phyloP scores from a whole-genome alignment of 176 grass and related monocot genomes.

The Oryza meridionalis region DNA sequence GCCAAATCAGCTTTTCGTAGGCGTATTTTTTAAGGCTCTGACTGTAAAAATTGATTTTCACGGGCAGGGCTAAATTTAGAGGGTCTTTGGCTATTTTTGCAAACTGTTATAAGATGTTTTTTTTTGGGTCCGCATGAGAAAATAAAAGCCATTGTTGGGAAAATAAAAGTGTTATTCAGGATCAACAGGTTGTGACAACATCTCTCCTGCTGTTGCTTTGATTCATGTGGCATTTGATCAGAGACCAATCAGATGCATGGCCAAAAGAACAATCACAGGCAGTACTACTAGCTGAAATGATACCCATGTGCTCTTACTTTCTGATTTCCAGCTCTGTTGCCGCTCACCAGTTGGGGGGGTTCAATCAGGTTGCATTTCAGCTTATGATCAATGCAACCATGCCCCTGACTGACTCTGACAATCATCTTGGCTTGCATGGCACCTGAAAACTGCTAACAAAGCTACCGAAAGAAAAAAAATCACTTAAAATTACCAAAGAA shows the following conservation, averaged over 20 bases:
- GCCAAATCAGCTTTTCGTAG: too few species aligned
- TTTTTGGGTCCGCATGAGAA: too few species aligned
- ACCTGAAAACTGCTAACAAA: neutral
- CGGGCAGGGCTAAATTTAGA: too few species aligned
- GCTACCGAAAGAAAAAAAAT: neutral
- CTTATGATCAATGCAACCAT: neutral
- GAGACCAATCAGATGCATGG: slow-evolving; percentile 19
- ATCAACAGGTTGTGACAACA: neutral
- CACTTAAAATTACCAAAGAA: neutral
- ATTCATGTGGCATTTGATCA: slow-evolving; percentile 43
- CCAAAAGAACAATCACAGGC: slow-evolving; percentile 38
- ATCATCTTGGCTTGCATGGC: neutral
- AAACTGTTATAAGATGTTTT: too few species aligned
- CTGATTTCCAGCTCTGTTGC: neutral
- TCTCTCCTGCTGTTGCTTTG: slow-evolving; percentile 20
- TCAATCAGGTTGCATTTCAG: slow-evolving; percentile 19
- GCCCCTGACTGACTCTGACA: neutral
- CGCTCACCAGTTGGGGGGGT: neutral
- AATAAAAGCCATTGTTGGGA: too few species aligned
- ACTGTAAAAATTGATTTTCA: too few species aligned
- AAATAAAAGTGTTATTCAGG: neutral
- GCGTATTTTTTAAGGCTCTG: too few species aligned
- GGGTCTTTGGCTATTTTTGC: too few species aligned
- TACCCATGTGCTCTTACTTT: slow-evolving; percentile 30
- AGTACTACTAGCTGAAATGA: slow-evolving; percentile 23